Percentiles rank a stretch among this genome's conserved stretches.
These are phyloP conservation scores for Xylariaceae sp. DNA, from an alignment of 2,329 filamentous ascomycete species.

Conservation along the genomic window DNA sequence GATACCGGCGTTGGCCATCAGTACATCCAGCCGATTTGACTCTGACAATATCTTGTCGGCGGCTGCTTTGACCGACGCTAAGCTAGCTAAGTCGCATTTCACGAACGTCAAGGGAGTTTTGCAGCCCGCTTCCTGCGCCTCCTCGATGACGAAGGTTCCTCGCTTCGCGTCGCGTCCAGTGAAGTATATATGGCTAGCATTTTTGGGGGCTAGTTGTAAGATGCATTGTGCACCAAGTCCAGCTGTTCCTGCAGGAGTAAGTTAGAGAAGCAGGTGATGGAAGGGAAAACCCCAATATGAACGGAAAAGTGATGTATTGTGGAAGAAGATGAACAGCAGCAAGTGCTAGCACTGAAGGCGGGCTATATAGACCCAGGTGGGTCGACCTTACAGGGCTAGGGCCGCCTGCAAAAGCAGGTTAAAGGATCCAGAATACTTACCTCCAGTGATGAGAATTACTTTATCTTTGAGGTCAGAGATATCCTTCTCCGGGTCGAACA, in stretches of 20 bases:
- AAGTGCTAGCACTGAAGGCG: too few relatives aligned
- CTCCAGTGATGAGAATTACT: conserved; percentile 21
- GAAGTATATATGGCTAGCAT: conserved; percentile 21
- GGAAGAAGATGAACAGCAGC: too few relatives aligned
- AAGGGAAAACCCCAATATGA: too few relatives aligned
- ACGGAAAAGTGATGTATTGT: too few relatives aligned
- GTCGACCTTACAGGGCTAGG: too few relatives aligned
- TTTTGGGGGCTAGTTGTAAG: conserved; percentile 11
- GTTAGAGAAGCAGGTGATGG: too few relatives aligned
- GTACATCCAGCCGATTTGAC: conserved; percentile 45
- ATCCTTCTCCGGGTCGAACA: conserved; percentile 20
- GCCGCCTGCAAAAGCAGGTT: too few relatives aligned
- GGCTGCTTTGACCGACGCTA: conserved; percentile 43
- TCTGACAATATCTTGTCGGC: conserved; percentile 39
- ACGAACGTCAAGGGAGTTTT: conserved; percentile 34
- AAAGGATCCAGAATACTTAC: conserved; percentile 5
- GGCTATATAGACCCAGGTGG: too few relatives aligned
- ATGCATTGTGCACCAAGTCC: conserved; percentile 16
- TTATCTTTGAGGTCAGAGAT: conserved; percentile 19
- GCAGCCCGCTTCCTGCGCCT: conserved; percentile 8
- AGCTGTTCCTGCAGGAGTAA: conserved; percentile 1
- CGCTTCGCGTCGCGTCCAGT: conserved; percentile 19
- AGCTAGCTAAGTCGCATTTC: conserved; percentile 45
- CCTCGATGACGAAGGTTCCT: not conserved
- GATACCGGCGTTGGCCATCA: conserved; percentile 43